Conservation (phyloP, 2,329 filamentous ascomycete genomes). For the Paracoccidioides lutzii region DNA sequence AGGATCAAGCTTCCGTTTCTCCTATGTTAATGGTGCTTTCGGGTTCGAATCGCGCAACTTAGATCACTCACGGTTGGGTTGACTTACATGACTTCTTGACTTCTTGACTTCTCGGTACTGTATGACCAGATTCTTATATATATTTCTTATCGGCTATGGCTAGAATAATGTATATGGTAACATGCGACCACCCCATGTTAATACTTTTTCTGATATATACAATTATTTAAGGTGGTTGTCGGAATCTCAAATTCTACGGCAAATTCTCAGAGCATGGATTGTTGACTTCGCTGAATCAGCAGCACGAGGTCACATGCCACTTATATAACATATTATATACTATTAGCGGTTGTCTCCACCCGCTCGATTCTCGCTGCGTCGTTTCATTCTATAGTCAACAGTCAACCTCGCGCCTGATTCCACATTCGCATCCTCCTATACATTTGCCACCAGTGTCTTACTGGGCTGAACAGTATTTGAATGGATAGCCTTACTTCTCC, state of each 20-base stretch:
- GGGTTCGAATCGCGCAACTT: neutral
- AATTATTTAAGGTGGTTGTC: no score
- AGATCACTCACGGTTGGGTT: no score
- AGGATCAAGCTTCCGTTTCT: no score
- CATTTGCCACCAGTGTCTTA: neutral
- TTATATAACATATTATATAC: slow-evolving; percentile 2
- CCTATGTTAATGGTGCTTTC: neutral
- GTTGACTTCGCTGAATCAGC: neutral
- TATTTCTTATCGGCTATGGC: no score
- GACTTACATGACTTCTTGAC: no score
- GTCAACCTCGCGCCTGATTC: neutral
- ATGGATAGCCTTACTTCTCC: neutral
- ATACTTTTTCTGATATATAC: no score
- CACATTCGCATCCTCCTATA: neutral
- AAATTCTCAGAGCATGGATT: neutral
- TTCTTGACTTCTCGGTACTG: no score
- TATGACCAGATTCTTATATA: no score
- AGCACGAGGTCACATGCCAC: slow-evolving; percentile 1
- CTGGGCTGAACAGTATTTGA: neutral
- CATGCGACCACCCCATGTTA: no score
- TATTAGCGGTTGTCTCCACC: neutral
- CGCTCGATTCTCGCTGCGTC: neutral
- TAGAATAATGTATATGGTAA: no score
- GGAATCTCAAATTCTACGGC: no score
- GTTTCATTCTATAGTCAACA: neutral